Evolutionary conservation across 352 stramenopile species (phyloP).

Genomic region (Globisporangium parvum): DNA sequence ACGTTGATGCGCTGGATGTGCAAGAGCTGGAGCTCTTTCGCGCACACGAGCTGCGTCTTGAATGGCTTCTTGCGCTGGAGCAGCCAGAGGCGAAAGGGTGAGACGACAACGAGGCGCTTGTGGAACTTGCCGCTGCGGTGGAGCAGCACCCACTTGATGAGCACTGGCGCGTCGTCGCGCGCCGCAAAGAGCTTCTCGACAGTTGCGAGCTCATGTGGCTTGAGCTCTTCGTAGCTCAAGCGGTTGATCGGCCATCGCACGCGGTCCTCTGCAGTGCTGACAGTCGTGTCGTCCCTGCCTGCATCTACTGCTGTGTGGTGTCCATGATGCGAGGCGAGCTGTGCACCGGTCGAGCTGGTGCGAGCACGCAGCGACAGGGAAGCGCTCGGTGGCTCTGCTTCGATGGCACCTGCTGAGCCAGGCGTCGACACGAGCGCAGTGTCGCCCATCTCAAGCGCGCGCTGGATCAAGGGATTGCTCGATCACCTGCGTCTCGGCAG

Average conservation of each 20-base stretch:
- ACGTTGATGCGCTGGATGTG: slow-evolving; percentile 34
- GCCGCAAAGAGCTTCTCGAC: slow-evolving; percentile 48
- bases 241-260: slow-evolving; percentile 52
- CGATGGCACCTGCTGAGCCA: too few relatives aligned
- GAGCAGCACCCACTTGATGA: slow-evolving; percentile 63
- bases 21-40: slow-evolving; percentile 39
- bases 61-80: slow-evolving; percentile 46
- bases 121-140: slow-evolving; percentile 32
- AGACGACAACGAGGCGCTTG: slow-evolving; percentile 50
- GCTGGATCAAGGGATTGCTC: too few relatives aligned
- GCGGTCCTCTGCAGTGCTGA: not conserved
- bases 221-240: slow-evolving; percentile 57
- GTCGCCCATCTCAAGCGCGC: too few relatives aligned
- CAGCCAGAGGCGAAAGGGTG: slow-evolving; percentile 42
- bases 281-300: not conserved
- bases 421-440: too few relatives aligned
- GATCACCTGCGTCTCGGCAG: too few relatives aligned
- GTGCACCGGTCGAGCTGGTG: too few relatives aligned
- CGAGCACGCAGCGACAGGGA: too few relatives aligned
- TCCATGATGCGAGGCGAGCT: not conserved
- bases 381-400: too few relatives aligned
- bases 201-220: slow-evolving; percentile 22
- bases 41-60: slow-evolving; percentile 22
- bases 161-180: slow-evolving; percentile 35
- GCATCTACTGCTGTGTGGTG: not conserved